Evolutionary conservation across 768 basidiomycete species (phyloP), one percentile per base, ranked within the genome.

Genomic region (Floccularia luteovirens): DNA sequence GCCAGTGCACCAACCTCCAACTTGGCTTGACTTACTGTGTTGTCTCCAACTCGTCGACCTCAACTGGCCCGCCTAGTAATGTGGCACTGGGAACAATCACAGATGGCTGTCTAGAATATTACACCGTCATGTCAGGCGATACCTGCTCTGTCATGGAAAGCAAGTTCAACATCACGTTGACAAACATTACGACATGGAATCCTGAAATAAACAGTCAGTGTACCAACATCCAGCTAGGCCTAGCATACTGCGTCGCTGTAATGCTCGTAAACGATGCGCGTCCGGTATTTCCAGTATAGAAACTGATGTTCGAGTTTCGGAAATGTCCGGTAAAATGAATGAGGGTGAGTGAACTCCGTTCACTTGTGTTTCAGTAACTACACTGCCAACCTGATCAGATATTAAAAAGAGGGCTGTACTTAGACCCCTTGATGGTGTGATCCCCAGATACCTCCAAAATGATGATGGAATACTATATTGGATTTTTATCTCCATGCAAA

Each of bases 141-240:
- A 47, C 30, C 24, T 55, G 51, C 28, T 14, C 36, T 14, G 22
- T 28, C 34, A 41, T 55, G 24, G 53, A 44, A 19, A 27, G 27
- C 7, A 41, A 39, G 32, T 41, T 41, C 34, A 36, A 38, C 36
- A 50, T 55, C 36, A 38, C 34, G 14, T 31, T 38, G 37, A 19
- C 47, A 1, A 22, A 45, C 8, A 43, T 55, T 25, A 24, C 22
- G n/a, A 3, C 36, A 5, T 50, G 38, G 50, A 56, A 56, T 31
- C 53, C 55, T 4, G 54, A 50, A 20, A 24, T 55, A 28, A 51
- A 46, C 30, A 33, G 31, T 4, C 38, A 37, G 20, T 55, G 53
- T 28, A 43, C 47, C 7, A 48, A 48, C 30, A 22, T 47, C 11
- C 17, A 35, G 16, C n/a, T 34, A n/a, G 44, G 43, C 3, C 10